phyloP scores from a whole-genome alignment of 1,139 yeast genomes.

The Yamadazyma blattariae region DNA sequence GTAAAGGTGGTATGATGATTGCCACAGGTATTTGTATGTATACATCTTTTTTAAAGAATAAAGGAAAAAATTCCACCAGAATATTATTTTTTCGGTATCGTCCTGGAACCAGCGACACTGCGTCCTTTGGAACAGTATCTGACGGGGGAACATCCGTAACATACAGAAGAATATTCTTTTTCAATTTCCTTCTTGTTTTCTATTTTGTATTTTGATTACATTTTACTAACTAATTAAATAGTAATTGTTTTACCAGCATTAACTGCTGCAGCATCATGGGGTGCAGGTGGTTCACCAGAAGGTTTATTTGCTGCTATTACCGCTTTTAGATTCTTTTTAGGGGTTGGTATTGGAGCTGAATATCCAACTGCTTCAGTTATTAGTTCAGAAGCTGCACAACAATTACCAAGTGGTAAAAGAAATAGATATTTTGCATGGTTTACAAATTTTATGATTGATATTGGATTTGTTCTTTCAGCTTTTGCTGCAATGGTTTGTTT shows the following conservation, averaged over 20 bases:
- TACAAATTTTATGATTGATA: slow-evolving; percentile 84
- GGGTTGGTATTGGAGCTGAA: slow-evolving; percentile 85
- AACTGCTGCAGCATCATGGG: slow-evolving; percentile 83
- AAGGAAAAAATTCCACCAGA: too few relatives aligned
- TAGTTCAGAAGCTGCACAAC: slow-evolving; percentile 86
- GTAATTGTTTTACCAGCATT: slow-evolving; percentile 72
- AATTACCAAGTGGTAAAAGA: slow-evolving; percentile 75
- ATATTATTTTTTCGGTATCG: too few relatives aligned
- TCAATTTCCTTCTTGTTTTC: too few relatives aligned
- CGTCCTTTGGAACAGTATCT: too few relatives aligned
- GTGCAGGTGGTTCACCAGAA: slow-evolving; percentile 55
- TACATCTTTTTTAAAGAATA: too few relatives aligned
- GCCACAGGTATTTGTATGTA: slow-evolving; percentile 70
- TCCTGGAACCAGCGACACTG: too few relatives aligned
- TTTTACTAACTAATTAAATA: too few relatives aligned
- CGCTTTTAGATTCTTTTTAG: slow-evolving; percentile 80
- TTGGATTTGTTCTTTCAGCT: slow-evolving; percentile 80
- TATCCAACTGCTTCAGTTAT: slow-evolving; percentile 94
- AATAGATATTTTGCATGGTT: slow-evolving; percentile 88
- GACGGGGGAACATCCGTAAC: too few relatives aligned
- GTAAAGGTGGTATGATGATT: slow-evolving; percentile 77
- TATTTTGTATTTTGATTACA: too few relatives aligned
- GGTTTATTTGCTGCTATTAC: slow-evolving; percentile 84
- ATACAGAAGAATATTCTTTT: too few relatives aligned
- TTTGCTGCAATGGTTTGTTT: slow-evolving; percentile 84